phyloP scores from a whole-genome alignment of 2,329 filamentous ascomycete species.

The Neoscytalidium dimidiatum region DNA sequence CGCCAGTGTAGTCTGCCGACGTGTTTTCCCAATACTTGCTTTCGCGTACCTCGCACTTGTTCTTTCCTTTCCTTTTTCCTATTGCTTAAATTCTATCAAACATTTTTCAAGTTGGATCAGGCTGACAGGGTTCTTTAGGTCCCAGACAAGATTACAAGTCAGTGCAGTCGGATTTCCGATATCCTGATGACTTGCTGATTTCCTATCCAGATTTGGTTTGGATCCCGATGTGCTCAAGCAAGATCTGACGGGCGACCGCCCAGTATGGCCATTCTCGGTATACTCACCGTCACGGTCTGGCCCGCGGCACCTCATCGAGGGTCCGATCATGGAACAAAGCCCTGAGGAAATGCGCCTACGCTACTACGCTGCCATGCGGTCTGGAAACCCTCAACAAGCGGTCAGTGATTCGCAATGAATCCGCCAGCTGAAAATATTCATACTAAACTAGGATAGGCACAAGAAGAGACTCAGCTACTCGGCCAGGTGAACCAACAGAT shows the following conservation, averaged over 20 bases:
- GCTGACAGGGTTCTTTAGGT: conserved; percentile 1
- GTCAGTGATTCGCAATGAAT: conserved; percentile 42
- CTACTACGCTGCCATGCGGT: conserved; percentile 66
- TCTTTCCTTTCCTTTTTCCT: too few species aligned
- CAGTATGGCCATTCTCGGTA: conserved; percentile 82
- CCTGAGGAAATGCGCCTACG: conserved; percentile 80
- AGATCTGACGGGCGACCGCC: conserved; percentile 71
- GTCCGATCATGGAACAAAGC: conserved; percentile 76
- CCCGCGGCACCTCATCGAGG: conserved; percentile 82
- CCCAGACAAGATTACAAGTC: conserved; percentile 17
- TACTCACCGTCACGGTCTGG: conserved; percentile 79
- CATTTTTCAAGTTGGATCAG: background rate
- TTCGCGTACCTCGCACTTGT: too few species aligned
- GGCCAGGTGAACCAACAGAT: conserved; percentile 59
- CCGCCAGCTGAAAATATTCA: too few species aligned
- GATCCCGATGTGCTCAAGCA: conserved; percentile 33
- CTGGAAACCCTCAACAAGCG: conserved; percentile 60
- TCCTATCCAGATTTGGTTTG: background rate
- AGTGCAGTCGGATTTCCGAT: background rate
- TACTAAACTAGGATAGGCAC: background rate
- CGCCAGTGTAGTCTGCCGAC: too few species aligned
- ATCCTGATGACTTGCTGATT: too few species aligned
- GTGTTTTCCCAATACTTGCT: too few species aligned
- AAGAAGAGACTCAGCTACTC: conserved; percentile 20
- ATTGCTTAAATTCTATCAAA: too few species aligned